Percentiles rank a stretch among this genome's conserved stretches.
Evolutionary conservation across 2,329 filamentous ascomycete species (phyloP).

Genomic region (Emmonsia crescens): DNA sequence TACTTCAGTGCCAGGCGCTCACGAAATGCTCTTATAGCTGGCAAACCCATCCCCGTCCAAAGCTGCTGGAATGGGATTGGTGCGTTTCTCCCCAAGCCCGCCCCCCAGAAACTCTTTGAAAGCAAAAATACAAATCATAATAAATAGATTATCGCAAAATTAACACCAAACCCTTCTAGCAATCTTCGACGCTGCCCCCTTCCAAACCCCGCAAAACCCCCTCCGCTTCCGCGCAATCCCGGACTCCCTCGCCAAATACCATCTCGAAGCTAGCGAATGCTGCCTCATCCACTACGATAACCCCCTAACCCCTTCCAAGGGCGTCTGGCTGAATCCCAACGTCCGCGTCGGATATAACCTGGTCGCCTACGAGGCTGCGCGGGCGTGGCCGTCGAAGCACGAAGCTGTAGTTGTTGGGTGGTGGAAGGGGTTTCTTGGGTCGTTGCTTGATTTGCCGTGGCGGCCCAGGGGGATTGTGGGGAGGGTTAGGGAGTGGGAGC

Average conservation of each 20-base stretch:
- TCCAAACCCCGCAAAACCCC: constrained; percentile 16
- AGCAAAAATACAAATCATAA: constrained; percentile 14
- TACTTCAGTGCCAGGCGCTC: constrained; percentile 29
- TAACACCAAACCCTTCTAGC: constrained; percentile 3
- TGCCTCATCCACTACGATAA: constrained; percentile 47
- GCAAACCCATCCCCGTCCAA: constrained; percentile 9
- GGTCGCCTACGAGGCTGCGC: constrained; percentile 33
- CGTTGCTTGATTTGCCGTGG: constrained; percentile 27
- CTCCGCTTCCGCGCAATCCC: constrained; percentile 54
- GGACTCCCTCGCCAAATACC: constrained; percentile 45
- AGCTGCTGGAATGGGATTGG: constrained; percentile 13
- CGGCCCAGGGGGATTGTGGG: constrained; percentile 21
- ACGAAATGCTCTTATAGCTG: constrained; percentile 9
- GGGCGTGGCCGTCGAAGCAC: constrained; percentile 39
- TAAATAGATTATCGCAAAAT: constrained; percentile 7
- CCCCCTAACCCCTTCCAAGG: constrained; percentile 19
- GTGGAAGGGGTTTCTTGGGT: constrained; percentile 39
- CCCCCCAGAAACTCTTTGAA: too few species aligned
- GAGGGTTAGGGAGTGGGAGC: constrained; percentile 31
- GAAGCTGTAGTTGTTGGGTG: constrained; percentile 47
- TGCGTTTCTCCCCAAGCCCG: background rate
- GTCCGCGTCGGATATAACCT: constrained; percentile 30
- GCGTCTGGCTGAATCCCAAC: constrained; percentile 31
- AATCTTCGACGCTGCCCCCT: constrained; percentile 14
- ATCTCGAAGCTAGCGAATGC: constrained; percentile 65